phyloP scores from a whole-genome alignment of 495 filamentous ascomycete genomes.

The Bathelium albidoporum region DNA sequence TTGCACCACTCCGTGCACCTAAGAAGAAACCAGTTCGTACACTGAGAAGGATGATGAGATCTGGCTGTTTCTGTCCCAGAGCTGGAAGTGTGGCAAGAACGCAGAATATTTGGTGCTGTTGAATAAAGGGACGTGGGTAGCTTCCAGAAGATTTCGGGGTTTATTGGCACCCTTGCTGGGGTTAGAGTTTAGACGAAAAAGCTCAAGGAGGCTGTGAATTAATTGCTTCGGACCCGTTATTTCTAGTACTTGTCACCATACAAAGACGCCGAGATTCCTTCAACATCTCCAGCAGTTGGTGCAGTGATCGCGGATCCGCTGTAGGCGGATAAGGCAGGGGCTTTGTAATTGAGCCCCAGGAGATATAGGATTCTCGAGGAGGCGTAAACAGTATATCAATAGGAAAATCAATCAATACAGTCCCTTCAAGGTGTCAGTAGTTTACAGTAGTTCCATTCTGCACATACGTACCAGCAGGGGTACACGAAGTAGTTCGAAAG shows the following conservation, averaged over 20 bases:
- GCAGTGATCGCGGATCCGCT: conserved; percentile 15
- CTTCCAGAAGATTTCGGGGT: conserved; percentile 11
- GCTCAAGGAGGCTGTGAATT: background rate
- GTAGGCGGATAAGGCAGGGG: conserved; percentile 12
- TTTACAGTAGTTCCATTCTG: background rate
- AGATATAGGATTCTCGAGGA: conserved; percentile 8
- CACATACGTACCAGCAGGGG: conserved; percentile 6
- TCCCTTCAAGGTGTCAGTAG: conserved; percentile 1
- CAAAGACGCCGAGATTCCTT: conserved; percentile 15
- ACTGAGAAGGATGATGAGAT: conserved; percentile 19
- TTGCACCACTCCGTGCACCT: conserved; percentile 14
- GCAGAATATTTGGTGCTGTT: conserved; percentile 18
- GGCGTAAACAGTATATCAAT: conserved; percentile 24
- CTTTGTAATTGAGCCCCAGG: conserved; percentile 17
- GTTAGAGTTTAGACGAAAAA: background rate
- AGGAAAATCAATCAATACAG: conserved; percentile 22
- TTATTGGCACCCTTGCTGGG: conserved; percentile 10
- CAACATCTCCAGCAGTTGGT: conserved; percentile 10
- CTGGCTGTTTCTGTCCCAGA: conserved; percentile 9
- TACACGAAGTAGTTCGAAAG: conserved; percentile 14
- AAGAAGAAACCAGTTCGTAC: conserved; percentile 21
- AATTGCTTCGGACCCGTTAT: background rate
- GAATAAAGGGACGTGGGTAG: conserved; percentile 20
- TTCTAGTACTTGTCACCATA: conserved; percentile 21
- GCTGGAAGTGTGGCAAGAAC: conserved; percentile 15